phyloP scores from a whole-genome alignment of 495 filamentous ascomycete species.

The Daldinia bambusicola region DNA sequence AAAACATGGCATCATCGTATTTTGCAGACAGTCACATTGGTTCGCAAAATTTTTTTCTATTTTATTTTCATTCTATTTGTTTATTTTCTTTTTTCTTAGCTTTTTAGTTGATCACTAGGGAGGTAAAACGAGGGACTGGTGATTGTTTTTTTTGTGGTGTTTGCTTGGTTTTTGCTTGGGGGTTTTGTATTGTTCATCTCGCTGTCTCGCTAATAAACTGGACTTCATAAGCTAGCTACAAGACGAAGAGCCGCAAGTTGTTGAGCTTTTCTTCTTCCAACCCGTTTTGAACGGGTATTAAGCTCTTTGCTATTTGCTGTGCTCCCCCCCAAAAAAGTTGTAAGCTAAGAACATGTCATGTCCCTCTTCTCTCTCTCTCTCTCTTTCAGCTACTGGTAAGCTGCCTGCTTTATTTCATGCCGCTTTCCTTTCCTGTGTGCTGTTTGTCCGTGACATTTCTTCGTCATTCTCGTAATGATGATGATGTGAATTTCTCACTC shows the following conservation, averaged over 20 bases:
- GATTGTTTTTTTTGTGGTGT: constrained; percentile 7
- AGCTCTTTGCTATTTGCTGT: constrained; percentile 23
- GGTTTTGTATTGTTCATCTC: constrained; percentile 41
- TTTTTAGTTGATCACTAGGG: too few relatives aligned
- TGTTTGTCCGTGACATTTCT: constrained; percentile 41
- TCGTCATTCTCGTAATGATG: constrained; percentile 48
- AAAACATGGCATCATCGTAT: constrained; percentile 32
- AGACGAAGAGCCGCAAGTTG: constrained; percentile 39
- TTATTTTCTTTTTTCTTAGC: neutral
- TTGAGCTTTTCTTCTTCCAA: constrained; percentile 12
- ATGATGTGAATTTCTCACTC: constrained; percentile 31
- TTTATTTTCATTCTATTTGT: neutral
- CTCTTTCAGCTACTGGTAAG: constrained; percentile 40
- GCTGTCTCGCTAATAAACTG: constrained; percentile 44
- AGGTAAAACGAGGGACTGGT: too few relatives aligned
- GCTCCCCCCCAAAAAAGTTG: constrained; percentile 28
- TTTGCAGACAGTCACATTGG: constrained; percentile 28
- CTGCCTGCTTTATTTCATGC: constrained; percentile 25
- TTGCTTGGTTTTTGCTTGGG: constrained; percentile 26
- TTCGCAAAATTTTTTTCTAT: constrained; percentile 11
- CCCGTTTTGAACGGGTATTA: neutral
- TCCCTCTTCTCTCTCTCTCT: too few relatives aligned
- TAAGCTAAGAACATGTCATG: neutral
- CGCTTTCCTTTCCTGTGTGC: constrained; percentile 21
- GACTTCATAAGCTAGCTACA: constrained; percentile 34